Base-by-base conservation (phyloP, 768 basidiomycete genomes). In the Mycena venus region DNA sequence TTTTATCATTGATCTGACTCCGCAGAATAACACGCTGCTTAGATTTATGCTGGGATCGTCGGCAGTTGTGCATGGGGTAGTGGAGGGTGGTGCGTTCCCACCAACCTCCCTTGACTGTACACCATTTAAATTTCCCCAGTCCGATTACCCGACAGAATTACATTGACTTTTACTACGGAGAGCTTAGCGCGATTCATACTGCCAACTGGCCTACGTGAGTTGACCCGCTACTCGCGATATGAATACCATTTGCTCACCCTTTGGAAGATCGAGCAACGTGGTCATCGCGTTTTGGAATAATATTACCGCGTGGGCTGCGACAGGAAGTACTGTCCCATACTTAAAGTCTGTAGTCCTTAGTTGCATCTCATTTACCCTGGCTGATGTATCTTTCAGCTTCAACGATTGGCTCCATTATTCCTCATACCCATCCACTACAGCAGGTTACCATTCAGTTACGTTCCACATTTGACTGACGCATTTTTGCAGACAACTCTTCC, bases 81-180 rank as follows among this genome's bases (percentile, higher is more conserved):
- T 49, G 47, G 47, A 23, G 47, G 47, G 23, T 49, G 47, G 47
- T 49, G 47, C 8, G 47, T 25, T 23, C 15, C 12, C 8, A 12
- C 2, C 21, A 10, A 12, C n/a, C 23, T 40, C 71, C 70, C 6
- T 15, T 21, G 8, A 76, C 78, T 38, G 72, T 76, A 6, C 71
- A 74, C 19, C 15, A 8, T 65, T 31, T 62, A 42, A 27, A 27
- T n/a, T 49, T 32, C 25, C n/a, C 11, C 62, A 74, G 73, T 49
- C 72, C 78, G 5, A 78, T 79, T 1, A 79, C 78, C 1, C 77
- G 78, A 44, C 78, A 79, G 44, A 79, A 79, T 58, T 79, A 70
- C 61, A 66, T 75, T 47, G 78, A 79, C n/a, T 73, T 77, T 42
- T 70, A 72, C 65, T 79, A 79, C 56, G 73, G 74, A 21, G 55